Percentiles rank a stretch among this genome's conserved stretches.
Conservation (phyloP, 2,329 filamentous ascomycete species). For the Diaporthe ampelina region DNA sequence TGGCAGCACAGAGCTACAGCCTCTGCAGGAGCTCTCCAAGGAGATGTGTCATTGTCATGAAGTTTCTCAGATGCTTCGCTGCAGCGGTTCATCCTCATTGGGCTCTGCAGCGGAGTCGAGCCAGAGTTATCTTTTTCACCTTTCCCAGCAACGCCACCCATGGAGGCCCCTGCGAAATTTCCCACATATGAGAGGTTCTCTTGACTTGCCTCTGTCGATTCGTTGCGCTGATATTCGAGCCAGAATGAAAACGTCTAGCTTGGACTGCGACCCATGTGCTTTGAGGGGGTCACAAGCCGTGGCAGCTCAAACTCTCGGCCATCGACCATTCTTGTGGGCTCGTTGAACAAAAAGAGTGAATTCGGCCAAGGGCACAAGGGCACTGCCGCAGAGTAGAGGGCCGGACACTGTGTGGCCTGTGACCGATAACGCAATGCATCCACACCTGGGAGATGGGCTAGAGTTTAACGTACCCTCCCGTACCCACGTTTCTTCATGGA, state of each 20-base stretch:
- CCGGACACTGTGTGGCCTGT: constrained; percentile 32
- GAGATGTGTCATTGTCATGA: constrained; percentile 13
- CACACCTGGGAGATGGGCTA: constrained; percentile 24
- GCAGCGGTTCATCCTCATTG: constrained; percentile 16
- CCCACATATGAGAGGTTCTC: neutral
- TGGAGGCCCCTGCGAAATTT: constrained; percentile 14
- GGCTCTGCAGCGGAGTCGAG: constrained; percentile 1
- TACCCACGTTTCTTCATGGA: constrained; percentile 33
- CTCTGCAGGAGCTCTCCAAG: constrained; percentile 20
- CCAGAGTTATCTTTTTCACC: neutral
- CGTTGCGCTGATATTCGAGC: constrained; percentile 24
- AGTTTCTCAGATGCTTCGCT: constrained; percentile 12
- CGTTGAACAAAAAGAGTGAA: neutral
- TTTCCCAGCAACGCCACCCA: neutral
- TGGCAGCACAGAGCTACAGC: constrained; percentile 13
- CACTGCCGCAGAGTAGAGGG: neutral
- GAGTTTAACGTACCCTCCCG: constrained; percentile 26
- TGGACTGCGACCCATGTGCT: neutral
- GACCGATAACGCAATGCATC: constrained; percentile 30
- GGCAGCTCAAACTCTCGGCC: constrained; percentile 1
- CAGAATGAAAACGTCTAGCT: neutral
- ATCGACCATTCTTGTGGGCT: constrained; percentile 14
- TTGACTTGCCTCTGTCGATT: neutral
- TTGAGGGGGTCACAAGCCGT: constrained; percentile 1
- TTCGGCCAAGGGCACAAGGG: neutral